Base-by-base conservation (phyloP, 2,329 filamentous ascomycete species). In the Ascochyta lentis region DNA sequence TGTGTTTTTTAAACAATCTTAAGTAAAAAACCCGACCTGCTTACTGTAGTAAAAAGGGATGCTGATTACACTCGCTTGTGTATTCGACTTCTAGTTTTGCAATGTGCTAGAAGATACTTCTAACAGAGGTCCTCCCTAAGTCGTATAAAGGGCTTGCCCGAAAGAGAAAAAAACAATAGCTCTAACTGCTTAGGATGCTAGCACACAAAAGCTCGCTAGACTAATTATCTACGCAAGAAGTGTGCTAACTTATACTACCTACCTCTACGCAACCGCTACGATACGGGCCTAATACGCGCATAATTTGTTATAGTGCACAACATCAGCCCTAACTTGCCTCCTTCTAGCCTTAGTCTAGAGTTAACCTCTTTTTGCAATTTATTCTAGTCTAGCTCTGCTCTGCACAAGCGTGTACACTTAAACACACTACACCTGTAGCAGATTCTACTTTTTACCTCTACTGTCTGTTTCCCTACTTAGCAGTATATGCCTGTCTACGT, bases 251-350 rank as follows among this genome's bases (percentile, higher is more conserved):
- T 6, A 26, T 8, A 8, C 24, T 1, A 22, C 16, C 38, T n/a
- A 46, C 44, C 52, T 49, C 48, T 47, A 43, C 35, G 42, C 45
- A 29, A 45, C 19, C 34, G 19, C 33, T 40, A 31, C 54, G 47
- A 50, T 19, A 26, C 41, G 41, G 40, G 49, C 41, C 31, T 31
- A 0, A 27, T 43, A 43, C 47, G 29, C n/a, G 47, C 39, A 10
- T n/a, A 35, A 35, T 50, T 22, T 8, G 39, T 24, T n/a, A 19
- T 50, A 50, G 47, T 23, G 49, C 40, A 9, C 49, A 33, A 51
- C 31, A 45, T 24, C 34, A 10, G 49, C 49, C 40, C 48, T 51
- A n/a, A 38, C 15, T 51, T 40, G 48, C 33, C 31, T n/a, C 26
- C 40, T 39, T 34, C 16, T 16, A 38, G 40, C 40, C 40, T 44